A percentile compares a stretch with the other conserved stretches of the same genome.
These are phyloP conservation scores for Verticillium klebahnii DNA, from an alignment of 2,329 filamentous ascomycete genomes.

Conservation along the genomic window DNA sequence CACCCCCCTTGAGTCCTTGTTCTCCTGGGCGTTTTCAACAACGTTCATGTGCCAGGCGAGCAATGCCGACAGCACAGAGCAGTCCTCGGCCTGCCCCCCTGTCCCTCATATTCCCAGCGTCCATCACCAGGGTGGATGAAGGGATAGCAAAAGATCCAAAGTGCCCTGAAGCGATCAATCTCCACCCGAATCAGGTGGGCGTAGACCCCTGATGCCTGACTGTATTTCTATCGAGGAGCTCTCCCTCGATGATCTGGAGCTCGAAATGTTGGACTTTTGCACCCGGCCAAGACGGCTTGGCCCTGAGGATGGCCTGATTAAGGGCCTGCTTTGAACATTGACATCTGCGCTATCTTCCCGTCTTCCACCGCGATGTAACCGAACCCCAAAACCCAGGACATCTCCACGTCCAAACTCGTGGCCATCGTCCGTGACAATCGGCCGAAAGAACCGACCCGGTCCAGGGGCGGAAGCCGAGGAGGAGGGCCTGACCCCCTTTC, in stretches of 20 bases:
- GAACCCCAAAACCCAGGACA: neutral
- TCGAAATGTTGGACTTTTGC: neutral
- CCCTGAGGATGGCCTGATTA: neutral
- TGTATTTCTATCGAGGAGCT: neutral
- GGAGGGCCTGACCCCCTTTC: neutral
- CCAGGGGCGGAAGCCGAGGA: neutral
- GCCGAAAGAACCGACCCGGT: neutral
- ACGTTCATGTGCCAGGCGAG: neutral
- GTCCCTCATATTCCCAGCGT: neutral
- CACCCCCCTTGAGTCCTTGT: neutral
- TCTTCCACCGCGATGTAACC: neutral
- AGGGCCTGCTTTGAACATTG: neutral
- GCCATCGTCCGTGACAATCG: neutral
- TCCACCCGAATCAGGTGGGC: neutral
- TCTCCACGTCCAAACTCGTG: neutral
- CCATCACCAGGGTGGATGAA: neutral
- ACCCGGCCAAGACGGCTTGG: neutral
- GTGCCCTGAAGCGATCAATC: neutral
- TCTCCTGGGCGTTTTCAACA: neutral
- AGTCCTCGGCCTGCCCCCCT: neutral
- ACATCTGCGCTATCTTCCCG: neutral
- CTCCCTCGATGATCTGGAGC: neutral
- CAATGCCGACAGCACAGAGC: neutral
- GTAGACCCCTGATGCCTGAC: neutral
- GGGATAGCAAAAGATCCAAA: neutral